Evolutionary conservation across 2,329 filamentous ascomycete species (phyloP).

Genomic region (Aspergillus sp.): DNA sequence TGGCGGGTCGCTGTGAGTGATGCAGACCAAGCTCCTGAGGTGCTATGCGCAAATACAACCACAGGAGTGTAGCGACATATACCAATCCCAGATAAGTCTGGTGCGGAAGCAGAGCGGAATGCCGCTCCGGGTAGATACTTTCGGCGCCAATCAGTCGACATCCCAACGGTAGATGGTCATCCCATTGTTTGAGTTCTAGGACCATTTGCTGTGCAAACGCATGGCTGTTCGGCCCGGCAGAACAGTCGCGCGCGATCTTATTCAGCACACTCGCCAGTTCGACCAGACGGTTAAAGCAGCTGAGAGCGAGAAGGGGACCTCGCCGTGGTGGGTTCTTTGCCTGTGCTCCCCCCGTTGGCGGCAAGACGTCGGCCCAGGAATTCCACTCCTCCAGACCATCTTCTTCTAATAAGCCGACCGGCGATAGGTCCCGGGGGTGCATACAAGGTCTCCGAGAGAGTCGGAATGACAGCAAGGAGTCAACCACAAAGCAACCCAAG

Average conservation of each 20-base stretch:
- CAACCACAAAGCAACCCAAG: slow-evolving; percentile 49
- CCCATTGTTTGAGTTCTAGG: slow-evolving; percentile 31
- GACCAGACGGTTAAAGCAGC: slow-evolving; percentile 49
- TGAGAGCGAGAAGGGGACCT: slow-evolving; percentile 41
- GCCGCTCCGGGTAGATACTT: slow-evolving; percentile 30
- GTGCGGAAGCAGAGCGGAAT: slow-evolving; percentile 32
- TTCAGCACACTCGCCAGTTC: slow-evolving; percentile 33
- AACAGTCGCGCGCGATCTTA: slow-evolving; percentile 26
- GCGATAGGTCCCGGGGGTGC: slow-evolving; percentile 40
- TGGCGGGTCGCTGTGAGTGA: slow-evolving; percentile 25
- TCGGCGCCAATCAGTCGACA: slow-evolving; percentile 32
- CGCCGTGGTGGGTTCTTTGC: slow-evolving; percentile 24
- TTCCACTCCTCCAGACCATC: slow-evolving; percentile 69
- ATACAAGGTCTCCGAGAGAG: slow-evolving; percentile 42
- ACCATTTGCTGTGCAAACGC: slow-evolving; percentile 29
- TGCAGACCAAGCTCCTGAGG: slow-evolving; percentile 24
- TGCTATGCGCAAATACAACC: slow-evolving; percentile 29
- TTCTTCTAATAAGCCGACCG: slow-evolving; percentile 51
- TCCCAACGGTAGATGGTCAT: slow-evolving; percentile 28
- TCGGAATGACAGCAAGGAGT: slow-evolving; percentile 46
- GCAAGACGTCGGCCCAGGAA: slow-evolving; percentile 53
- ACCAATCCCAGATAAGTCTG: slow-evolving; percentile 33
- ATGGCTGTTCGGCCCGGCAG: slow-evolving; percentile 20
- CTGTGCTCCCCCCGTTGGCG: slow-evolving; percentile 22
- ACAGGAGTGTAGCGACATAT: slow-evolving; percentile 31